A percentile compares a stretch with the other conserved stretches of the same genome.
Evolutionary conservation across 371 early-diverging fungal genomes (phyloP).

Genomic region (Entomophthora muscae): DNA sequence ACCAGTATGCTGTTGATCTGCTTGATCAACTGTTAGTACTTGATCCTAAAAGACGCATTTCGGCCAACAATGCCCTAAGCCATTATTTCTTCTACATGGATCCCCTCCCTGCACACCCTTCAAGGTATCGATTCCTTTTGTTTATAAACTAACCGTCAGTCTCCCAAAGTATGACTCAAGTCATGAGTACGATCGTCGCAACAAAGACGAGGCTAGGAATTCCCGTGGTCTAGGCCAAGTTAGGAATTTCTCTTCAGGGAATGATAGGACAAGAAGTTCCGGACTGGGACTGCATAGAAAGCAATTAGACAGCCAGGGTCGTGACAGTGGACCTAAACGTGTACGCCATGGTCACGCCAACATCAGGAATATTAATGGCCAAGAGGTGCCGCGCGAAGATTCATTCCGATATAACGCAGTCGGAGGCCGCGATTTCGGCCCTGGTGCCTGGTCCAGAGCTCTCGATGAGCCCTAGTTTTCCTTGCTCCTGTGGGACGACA

Average conservation of each 20-base stretch:
- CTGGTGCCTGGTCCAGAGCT: not conserved
- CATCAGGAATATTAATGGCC: not conserved
- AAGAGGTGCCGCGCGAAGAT: not conserved
- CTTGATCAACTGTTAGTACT: conserved; percentile 52
- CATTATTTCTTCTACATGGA: conserved; percentile 48
- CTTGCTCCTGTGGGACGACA: too few relatives aligned
- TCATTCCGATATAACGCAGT: not conserved
- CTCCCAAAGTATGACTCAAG: conserved; percentile 37
- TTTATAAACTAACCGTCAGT: conserved; percentile 13
- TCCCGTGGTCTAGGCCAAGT: not conserved
- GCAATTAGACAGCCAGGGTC: not conserved
- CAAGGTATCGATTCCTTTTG: conserved; percentile 18
- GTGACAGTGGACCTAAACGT: not conserved
- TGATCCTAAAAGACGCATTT: conserved; percentile 53
- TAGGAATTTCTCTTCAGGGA: not conserved
- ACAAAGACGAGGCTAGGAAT: not conserved
- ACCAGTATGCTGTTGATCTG: conserved; percentile 42
- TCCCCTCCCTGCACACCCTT: conserved; percentile 36
- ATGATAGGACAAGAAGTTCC: not conserved
- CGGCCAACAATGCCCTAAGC: conserved; percentile 52
- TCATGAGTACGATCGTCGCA: conserved; percentile 26
- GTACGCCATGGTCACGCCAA: not conserved
- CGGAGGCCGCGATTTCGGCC: not conserved
- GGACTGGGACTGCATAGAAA: not conserved
- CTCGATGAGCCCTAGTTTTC: too few relatives aligned